Conservation (phyloP, 306 rosid species). For the Lablab purpureus region DNA sequence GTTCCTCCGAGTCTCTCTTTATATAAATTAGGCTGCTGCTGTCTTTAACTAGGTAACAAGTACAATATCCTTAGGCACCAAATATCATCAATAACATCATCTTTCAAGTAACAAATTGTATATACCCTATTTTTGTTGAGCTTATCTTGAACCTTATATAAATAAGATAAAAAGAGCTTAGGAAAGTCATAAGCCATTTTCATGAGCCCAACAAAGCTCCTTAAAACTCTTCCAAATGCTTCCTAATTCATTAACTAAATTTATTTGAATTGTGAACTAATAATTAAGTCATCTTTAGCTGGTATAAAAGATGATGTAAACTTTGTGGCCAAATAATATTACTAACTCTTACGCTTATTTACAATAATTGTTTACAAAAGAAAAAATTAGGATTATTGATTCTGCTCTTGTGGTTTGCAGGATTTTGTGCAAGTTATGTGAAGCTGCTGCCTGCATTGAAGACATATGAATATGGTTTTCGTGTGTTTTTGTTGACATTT, state of each 20-base stretch:
- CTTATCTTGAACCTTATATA: not conserved
- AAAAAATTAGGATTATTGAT: not conserved
- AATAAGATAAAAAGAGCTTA: not conserved
- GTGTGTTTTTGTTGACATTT: constrained; percentile 73
- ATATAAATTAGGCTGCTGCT: not conserved
- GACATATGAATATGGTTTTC: constrained; percentile 72
- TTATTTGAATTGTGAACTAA: not conserved
- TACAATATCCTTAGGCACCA: not conserved
- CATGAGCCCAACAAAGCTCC: not conserved
- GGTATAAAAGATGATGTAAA: not conserved
- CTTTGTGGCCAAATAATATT: not conserved
- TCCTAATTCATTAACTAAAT: not conserved
- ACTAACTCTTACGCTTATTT: not conserved
- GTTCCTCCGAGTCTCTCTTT: not conserved
- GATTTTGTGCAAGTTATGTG: constrained; percentile 60
- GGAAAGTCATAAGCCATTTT: not conserved
- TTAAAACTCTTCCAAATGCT: not conserved
- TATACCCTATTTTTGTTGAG: not conserved
- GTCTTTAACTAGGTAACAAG: not conserved
- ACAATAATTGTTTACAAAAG: not conserved
- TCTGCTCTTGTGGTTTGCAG: constrained; percentile 46
- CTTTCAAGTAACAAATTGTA: not conserved
- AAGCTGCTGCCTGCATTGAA: constrained; percentile 66
- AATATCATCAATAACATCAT: not conserved
- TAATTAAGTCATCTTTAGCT: not conserved